Evolutionary conservation across 2,329 filamentous ascomycete genomes (phyloP).

Genomic region (Epichloe baconii): DNA sequence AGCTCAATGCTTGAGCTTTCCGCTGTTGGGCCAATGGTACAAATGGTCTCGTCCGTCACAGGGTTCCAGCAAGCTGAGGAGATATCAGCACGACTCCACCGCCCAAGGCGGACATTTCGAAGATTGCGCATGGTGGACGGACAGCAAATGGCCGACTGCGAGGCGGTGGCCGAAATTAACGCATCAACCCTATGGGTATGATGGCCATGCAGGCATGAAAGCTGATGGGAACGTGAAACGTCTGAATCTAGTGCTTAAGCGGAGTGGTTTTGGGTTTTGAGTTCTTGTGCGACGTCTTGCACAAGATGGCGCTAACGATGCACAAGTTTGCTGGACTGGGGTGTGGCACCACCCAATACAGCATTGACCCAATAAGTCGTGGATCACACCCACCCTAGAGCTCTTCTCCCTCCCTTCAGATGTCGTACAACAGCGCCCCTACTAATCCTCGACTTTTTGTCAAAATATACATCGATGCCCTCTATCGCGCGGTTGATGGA

Average conservation of each 20-base stretch:
- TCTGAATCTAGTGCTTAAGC: not conserved
- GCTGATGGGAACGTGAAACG: too few species aligned
- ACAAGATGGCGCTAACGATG: constrained; percentile 8
- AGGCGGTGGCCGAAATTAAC: not conserved
- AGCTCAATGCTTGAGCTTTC: constrained; percentile 62
- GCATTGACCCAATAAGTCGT: not conserved
- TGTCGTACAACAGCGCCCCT: too few species aligned
- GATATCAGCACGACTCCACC: constrained; percentile 50
- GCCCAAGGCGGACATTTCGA: constrained; percentile 58
- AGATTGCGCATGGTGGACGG: constrained; percentile 66
- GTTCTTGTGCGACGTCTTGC: not conserved
- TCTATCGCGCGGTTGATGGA: too few species aligned
- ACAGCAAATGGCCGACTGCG: not conserved
- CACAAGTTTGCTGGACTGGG: not conserved
- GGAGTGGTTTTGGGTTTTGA: not conserved
- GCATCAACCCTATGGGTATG: constrained; percentile 1
- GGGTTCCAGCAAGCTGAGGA: constrained; percentile 80
- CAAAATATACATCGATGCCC: too few species aligned
- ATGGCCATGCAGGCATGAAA: not conserved
- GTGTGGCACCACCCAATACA: not conserved
- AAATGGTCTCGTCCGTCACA: constrained; percentile 62
- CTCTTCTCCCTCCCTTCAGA: too few species aligned
- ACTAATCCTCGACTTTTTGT: too few species aligned
- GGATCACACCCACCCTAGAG: too few species aligned
- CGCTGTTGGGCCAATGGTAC: constrained; percentile 68